These are phyloP conservation scores for Triadica sebifera DNA, from an alignment of 345 rosid species.

Conservation along the genomic window DNA sequence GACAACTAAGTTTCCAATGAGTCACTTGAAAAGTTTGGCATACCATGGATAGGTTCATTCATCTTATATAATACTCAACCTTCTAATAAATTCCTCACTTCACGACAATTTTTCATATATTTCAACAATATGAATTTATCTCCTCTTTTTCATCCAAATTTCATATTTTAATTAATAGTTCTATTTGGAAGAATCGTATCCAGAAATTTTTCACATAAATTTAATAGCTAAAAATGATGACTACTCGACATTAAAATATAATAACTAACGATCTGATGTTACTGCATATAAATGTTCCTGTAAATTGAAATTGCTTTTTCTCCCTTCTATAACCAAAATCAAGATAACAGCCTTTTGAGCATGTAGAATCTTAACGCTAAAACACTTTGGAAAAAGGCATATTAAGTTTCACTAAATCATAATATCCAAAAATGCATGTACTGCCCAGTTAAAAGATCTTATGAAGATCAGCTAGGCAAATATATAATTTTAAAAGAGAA, in stretches of 20 bases:
- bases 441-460: not conserved
- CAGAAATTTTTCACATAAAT: not conserved
- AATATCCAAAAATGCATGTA: not conserved
- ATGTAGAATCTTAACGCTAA: not conserved
- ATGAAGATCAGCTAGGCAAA: not conserved
- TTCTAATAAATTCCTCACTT: constrained; percentile 2
- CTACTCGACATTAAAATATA: not conserved
- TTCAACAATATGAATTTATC: not conserved
- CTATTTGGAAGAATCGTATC: not conserved
- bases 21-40: not conserved
- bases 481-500: not conserved
- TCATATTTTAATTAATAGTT: not conserved
- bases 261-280: not conserved
- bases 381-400: not conserved
- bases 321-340: not conserved
- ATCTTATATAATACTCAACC: not conserved
- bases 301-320: not conserved
- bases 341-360: not conserved
- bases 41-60: not conserved
- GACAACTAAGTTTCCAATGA: too few relatives aligned
- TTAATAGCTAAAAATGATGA: not conserved
- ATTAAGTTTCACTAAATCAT: not conserved
- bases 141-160: not conserved
- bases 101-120: not conserved
- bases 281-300: not conserved